Evolutionary conservation across 164 flowering plant genomes (phyloP).

Genomic region (Cinnamomum micranthum): DNA sequence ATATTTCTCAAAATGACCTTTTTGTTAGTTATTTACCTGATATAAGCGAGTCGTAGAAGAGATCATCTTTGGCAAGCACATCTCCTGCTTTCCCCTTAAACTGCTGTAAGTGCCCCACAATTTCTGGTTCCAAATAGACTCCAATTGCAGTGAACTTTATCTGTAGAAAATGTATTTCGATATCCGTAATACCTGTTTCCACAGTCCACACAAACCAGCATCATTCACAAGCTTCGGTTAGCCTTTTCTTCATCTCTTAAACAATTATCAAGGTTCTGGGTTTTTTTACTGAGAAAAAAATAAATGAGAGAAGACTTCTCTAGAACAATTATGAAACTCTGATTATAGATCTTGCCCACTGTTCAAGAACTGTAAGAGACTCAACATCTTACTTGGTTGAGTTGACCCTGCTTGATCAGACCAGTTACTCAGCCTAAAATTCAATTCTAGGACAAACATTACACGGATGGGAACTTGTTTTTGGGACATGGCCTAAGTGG

Average conservation of each 20-base stretch:
- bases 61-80: conserved; percentile 42
- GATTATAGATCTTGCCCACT: not conserved
- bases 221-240: no score
- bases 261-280: no score
- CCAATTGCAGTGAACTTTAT: conserved; percentile 94
- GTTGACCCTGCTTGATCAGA: no score
- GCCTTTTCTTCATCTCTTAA: no score
- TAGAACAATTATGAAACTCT: not conserved
- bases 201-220: not conserved
- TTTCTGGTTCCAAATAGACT: conserved; percentile 70
- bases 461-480: no score
- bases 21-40: conserved; percentile 35
- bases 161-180: conserved; percentile 91
- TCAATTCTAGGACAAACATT: no score
- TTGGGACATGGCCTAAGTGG: no score
- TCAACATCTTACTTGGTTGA: not conserved
- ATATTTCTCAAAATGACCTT: no score
- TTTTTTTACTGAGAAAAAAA: no score
- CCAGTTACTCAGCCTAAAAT: no score
- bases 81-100: conserved; percentile 1
- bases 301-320: no score
- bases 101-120: conserved; percentile 46
- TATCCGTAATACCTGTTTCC: conserved; percentile 78
- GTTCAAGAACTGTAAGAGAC: not conserved
- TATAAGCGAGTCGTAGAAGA: conserved; percentile 72